These are phyloP conservation scores for Parastagonospora nodorum DNA, from an alignment of 2,329 filamentous ascomycete species.

Conservation along the genomic window DNA sequence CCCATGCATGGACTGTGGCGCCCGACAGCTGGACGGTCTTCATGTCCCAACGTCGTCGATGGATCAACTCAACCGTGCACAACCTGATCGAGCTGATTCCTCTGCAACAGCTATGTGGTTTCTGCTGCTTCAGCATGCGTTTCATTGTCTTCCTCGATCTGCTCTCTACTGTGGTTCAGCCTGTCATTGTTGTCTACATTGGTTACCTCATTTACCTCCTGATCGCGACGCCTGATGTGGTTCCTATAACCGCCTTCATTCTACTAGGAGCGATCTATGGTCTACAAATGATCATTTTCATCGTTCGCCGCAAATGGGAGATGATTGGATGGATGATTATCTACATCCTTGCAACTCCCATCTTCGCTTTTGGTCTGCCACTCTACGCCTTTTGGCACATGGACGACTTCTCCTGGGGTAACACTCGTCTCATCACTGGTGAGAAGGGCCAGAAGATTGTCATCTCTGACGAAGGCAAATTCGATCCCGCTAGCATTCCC, in stretches of 20 bases:
- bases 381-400: conserved; percentile 99
- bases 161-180: conserved; percentile 88
- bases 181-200: conserved; percentile 88
- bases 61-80: conserved; percentile 99
- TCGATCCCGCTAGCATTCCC: conserved; percentile 88
- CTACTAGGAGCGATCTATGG: conserved; percentile 95
- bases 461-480: conserved; percentile 96
- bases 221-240: conserved; percentile 61
- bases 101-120: conserved; percentile 91
- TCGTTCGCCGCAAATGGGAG: conserved; percentile 95
- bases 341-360: conserved; percentile 86
- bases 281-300: conserved; percentile 96
- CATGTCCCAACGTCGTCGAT: conserved; percentile 96
- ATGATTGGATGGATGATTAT: conserved; percentile 99
- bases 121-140: conserved; percentile 99
- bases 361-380: conserved; percentile 89
- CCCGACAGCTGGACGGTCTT: conserved; percentile 94
- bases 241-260: conserved; percentile 87
- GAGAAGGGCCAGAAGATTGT: conserved; percentile 92
- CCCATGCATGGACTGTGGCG: conserved; percentile 95
- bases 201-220: conserved; percentile 84
- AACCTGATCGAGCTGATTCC: conserved; percentile 96
- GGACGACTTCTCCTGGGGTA: conserved; percentile 99
- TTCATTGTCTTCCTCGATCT: conserved; percentile 96
- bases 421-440: conserved; percentile 94